Evolutionary conservation across 345 rosid species (phyloP), one percentile per base, ranked within the genome.

Genomic region (Melastoma malabathricum): DNA sequence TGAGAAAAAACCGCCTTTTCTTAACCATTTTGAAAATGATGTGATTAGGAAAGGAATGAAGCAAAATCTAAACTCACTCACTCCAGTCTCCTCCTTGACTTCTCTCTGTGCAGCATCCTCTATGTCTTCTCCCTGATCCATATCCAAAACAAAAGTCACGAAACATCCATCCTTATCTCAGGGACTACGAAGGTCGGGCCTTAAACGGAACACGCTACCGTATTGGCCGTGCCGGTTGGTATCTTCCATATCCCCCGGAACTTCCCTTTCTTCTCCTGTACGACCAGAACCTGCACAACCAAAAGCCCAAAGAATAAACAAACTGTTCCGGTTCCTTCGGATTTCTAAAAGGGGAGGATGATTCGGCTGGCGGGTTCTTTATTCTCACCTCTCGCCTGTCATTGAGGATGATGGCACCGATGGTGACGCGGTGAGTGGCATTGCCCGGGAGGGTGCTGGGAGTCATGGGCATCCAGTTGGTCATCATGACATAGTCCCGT

Each of bases 21-120:
- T 44, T 46, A 17, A 45, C 14, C 17, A 19, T 14, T 25, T 16
- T 22, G 25, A 46, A 43, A 34, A 47, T 25, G 18, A 50, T 45
- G 31, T 44, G 27, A 25, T 31, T 34, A 7, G 41, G 10, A 34
- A 34, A 34, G 25, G 25, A 34, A 5, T 31, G 2, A 34, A 34
- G 12, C 10, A 34, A 34, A 43, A 43, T 43, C 6, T 55, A 13
- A 55, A 38, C 25, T 22, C 51, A 61, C 89, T 66, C 68, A 84
- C 94, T 43, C 87, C 84, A 17, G 96, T 87, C 65, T 88, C 90
- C 69, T 88, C 94, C 72, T 82, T 84, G 44, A 82, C 90, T 80
- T 88, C 97, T 69, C 97, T 69, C 27, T 46, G 44, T 34, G 85
- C 84, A 50, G 84, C 88, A 12, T 18, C 55, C 18, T 65, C 72